These are phyloP conservation scores for Aspergillus fischeri DNA, from an alignment of 2,329 filamentous ascomycete species.

Conservation along the genomic window DNA sequence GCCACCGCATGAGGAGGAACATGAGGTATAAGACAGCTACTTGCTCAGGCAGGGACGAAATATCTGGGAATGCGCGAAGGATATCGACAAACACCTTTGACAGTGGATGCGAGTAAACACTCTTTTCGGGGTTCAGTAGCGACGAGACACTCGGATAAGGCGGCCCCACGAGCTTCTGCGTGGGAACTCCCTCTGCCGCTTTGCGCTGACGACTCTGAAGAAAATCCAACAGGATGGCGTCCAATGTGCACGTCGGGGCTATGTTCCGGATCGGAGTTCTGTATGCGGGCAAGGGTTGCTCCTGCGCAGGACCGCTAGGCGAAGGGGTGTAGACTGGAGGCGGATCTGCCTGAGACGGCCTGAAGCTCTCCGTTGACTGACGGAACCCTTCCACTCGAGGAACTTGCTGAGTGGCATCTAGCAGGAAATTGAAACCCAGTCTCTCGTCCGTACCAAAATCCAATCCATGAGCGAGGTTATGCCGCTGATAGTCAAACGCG, in stretches of 20 bases:
- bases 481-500: constrained; percentile 41
- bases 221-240: constrained; percentile 76
- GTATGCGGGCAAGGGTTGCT: constrained; percentile 30
- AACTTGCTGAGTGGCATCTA: constrained; percentile 57
- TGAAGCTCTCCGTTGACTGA: constrained; percentile 23
- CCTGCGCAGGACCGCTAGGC: constrained; percentile 19
- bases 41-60: constrained; percentile 73
- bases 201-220: constrained; percentile 63
- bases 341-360: constrained; percentile 17
- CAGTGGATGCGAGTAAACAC: constrained; percentile 65
- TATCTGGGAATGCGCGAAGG: constrained; percentile 74
- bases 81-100: constrained; percentile 85
- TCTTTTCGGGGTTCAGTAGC: constrained; percentile 66
- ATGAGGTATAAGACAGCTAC: constrained; percentile 79
- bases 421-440: constrained; percentile 68
- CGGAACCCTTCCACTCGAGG: constrained; percentile 49
- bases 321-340: constrained; percentile 21
- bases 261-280: constrained; percentile 55
- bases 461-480: constrained; percentile 50
- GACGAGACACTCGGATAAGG: constrained; percentile 75
- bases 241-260: constrained; percentile 69
- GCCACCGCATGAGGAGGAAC: constrained; percentile 84
- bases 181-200: constrained; percentile 61
- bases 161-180: constrained; percentile 67
- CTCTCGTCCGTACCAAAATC: constrained; percentile 59